These are phyloP conservation scores for Clarireedia monteithiana DNA, from an alignment of 2,329 filamentous ascomycete species.

Conservation along the genomic window DNA sequence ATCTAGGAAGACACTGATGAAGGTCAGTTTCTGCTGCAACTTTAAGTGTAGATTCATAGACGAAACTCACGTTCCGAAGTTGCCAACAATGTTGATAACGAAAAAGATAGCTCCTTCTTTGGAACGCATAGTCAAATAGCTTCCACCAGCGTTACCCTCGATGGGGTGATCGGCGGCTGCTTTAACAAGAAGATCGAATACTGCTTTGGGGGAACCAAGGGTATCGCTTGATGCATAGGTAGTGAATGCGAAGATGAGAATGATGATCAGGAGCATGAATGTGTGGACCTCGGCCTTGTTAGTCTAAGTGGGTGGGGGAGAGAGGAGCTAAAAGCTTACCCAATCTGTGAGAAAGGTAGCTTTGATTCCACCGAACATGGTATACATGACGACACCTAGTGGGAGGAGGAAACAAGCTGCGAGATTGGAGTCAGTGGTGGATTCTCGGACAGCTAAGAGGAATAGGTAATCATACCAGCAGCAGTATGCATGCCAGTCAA, in stretches of 20 bases:
- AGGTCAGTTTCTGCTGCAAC: conserved; percentile 26
- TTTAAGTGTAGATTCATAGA: conserved; percentile 31
- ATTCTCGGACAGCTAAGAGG: neutral
- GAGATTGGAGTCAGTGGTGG: neutral
- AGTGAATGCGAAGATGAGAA: conserved; percentile 77
- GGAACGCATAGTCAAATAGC: conserved; percentile 80
- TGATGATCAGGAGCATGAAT: conserved; percentile 75
- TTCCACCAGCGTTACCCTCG: conserved; percentile 69
- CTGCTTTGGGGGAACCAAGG: conserved; percentile 66
- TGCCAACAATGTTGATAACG: conserved; percentile 81
- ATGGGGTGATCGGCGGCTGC: conserved; percentile 66
- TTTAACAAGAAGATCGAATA: conserved; percentile 70
- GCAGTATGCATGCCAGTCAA: conserved; percentile 69
- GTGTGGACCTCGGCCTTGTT: conserved; percentile 57
- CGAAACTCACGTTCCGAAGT: conserved; percentile 49
- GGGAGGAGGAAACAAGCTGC: conserved; percentile 69
- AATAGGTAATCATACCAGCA: conserved; percentile 40
- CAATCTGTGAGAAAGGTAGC: conserved; percentile 67
- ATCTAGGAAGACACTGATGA: conserved; percentile 63
- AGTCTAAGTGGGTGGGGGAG: conserved; percentile 40
- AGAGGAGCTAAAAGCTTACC: conserved; percentile 4
- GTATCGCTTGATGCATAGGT: conserved; percentile 67
- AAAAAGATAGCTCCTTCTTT: conserved; percentile 82
- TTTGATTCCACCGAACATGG: conserved; percentile 71
- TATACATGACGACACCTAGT: conserved; percentile 74